Evolutionary conservation across 2,329 filamentous ascomycete species (phyloP), one percentile per base, ranked within the genome.

Genomic region (Sporothrix protearum): DNA sequence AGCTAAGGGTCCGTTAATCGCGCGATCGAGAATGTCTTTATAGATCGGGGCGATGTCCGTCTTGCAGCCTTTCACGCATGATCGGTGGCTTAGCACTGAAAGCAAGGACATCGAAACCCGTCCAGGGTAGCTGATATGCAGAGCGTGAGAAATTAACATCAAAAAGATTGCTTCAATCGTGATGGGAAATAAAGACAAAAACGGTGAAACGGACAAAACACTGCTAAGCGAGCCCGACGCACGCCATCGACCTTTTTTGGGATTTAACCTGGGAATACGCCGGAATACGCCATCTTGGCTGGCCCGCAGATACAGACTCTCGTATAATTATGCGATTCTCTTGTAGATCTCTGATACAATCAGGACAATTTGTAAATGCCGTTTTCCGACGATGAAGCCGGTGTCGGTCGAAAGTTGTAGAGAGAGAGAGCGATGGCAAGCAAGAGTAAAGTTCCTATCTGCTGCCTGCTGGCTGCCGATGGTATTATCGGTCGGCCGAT

Each of bases 21-120:
- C 42, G 28, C 63, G 63, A 67, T 67, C 63, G 63, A 47, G 42
- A 51, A 30, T 67, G 63, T 30, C 42, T 51, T 51, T 67, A 51
- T 51, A 64, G 61, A 67, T 36, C 25, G 63, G 42, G 42, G 25
- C 63, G 25, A 67, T 64, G 59, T 45, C 12, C 12, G 5, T 16
- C 45, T 45, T 64, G 36, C 36, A 45, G 36, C 22, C 14, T 8
- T 45, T 22, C 22, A 28, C 59, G 22, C 36, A 16, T 22, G 59
- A 64, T 64, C 59, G 59, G 59, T 14, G 36, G 59, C 33, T 10
- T n/a, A 64, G 36, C 36, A 64, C 36, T 25, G 22, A 64, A 45
- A 45, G 36, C 55, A 61, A 8, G 28, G 55, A 22, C 30, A 61
- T 61, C 55, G 55, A 39, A 22, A 22, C 12, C n/a, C 10, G 36